phyloP scores from a whole-genome alignment of 129 eudicot genomes.

The Sambucus nigra region DNA sequence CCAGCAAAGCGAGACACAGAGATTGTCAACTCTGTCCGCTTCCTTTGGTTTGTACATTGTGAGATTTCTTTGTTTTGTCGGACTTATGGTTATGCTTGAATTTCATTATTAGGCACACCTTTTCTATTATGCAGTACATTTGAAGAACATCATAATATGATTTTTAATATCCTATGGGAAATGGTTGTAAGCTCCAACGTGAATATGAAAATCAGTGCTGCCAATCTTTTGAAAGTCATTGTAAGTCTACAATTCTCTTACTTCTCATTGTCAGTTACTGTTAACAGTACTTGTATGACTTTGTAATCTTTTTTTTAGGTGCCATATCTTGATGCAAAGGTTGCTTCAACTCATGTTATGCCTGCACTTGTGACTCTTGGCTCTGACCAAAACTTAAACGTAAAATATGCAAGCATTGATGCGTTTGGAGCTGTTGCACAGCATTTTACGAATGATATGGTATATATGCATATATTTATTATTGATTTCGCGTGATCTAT shows the following conservation, averaged over 20 bases:
- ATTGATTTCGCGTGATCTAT: background rate
- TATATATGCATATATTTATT: constrained; percentile 14
- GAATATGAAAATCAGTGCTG: constrained; percentile 67
- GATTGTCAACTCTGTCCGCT: constrained; percentile 77
- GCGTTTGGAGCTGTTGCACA: constrained; percentile 98
- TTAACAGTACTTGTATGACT: background rate
- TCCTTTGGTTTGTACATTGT: constrained; percentile 56
- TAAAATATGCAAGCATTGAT: constrained; percentile 89
- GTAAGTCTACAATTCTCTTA: constrained; percentile 48
- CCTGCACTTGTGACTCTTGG: constrained; percentile 98
- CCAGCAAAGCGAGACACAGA: constrained; percentile 44
- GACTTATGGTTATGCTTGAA: constrained; percentile 1
- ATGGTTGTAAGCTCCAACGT: constrained; percentile 86
- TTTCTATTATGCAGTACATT: constrained; percentile 47
- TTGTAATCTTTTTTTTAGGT: constrained; percentile 33
- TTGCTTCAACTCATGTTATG: constrained; percentile 70
- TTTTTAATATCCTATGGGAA: constrained; percentile 88
- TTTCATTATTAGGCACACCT: constrained; percentile 11
- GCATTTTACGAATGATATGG: constrained; percentile 77
- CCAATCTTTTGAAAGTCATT: constrained; percentile 68
- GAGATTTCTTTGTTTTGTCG: background rate
- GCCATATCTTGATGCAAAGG: constrained; percentile 83
- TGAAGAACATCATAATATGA: constrained; percentile 75
- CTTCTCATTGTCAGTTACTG: constrained; percentile 10
- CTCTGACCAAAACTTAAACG: constrained; percentile 82